These are phyloP conservation scores for Rosa multiflora DNA, from an alignment of 306 rosid species.

Conservation along the genomic window DNA sequence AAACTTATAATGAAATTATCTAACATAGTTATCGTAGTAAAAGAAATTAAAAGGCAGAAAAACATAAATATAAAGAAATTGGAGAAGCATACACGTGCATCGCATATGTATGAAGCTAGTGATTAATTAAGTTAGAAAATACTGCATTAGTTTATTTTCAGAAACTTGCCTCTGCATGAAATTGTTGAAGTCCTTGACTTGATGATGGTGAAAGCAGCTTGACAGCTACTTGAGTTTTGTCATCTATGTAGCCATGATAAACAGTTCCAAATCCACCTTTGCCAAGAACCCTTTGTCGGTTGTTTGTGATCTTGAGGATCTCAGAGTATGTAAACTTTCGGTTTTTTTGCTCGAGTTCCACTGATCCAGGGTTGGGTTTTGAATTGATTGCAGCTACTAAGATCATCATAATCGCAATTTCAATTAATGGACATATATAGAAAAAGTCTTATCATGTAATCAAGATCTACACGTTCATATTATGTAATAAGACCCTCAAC, in stretches of 20 bases:
- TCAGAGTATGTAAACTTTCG: constrained; percentile 41
- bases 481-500: neutral
- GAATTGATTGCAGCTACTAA: neutral
- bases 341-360: constrained; percentile 24
- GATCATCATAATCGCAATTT: neutral
- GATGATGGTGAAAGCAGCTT: constrained; percentile 52
- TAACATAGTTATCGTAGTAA: too few relatives aligned
- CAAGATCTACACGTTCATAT: too few relatives aligned
- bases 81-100: too few relatives aligned
- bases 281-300: constrained; percentile 41
- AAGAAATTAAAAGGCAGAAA: too few relatives aligned
- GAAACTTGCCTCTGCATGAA: constrained; percentile 54
- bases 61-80: too few relatives aligned
- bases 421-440: neutral
- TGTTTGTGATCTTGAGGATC: constrained; percentile 39
- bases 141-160: neutral
- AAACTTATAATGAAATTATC: too few relatives aligned
- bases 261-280: constrained; percentile 56
- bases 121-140: neutral
- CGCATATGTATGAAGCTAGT: neutral
- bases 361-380: neutral
- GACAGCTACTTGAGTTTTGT: constrained; percentile 47
- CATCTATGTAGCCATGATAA: constrained; percentile 41
- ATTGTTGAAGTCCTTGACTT: constrained; percentile 44
- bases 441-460: neutral